Evolutionary conservation across 1,284 basidiomycete genomes (phyloP).

Genomic region (Fomitiporia mediterranea): DNA sequence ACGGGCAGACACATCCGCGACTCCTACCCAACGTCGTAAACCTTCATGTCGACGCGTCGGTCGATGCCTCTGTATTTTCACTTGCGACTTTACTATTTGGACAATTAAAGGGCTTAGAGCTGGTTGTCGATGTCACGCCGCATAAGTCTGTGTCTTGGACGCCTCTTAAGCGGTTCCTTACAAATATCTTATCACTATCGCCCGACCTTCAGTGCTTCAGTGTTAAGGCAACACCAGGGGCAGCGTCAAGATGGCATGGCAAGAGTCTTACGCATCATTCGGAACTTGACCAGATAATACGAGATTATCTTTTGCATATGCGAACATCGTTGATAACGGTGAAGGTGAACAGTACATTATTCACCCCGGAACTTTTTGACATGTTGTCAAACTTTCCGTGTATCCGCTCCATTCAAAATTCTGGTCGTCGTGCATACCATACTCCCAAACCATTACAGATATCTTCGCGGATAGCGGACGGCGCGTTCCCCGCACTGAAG

Average conservation of each 20-base stretch:
- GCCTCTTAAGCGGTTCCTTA: not conserved
- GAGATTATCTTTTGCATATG: not conserved
- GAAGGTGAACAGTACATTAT: not conserved
- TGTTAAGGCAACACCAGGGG: not conserved
- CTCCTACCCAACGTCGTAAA: not conserved
- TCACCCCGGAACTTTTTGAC: not conserved
- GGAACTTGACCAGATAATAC: not conserved
- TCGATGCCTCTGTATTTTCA: not conserved
- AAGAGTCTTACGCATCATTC: not conserved
- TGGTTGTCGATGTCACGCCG: not conserved
- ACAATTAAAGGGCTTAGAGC: not conserved
- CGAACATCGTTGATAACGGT: not conserved
- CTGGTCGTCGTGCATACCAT: not conserved
- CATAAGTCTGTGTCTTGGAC: not conserved
- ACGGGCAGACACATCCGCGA: not conserved
- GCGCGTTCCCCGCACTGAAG: not conserved
- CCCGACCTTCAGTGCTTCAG: not conserved
- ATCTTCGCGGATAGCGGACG: not conserved
- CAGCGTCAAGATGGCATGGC: not conserved
- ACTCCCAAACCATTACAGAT: not conserved
- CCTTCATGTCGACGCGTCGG: not conserved
- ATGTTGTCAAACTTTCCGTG: not conserved
- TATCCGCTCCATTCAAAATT: not conserved
- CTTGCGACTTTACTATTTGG: not conserved
- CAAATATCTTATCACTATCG: not conserved